A percentile compares a stretch with the other conserved stretches of the same genome.
These are phyloP conservation scores for Piper longum DNA, from an alignment of 164 flowering plant genomes.

Conservation along the genomic window DNA sequence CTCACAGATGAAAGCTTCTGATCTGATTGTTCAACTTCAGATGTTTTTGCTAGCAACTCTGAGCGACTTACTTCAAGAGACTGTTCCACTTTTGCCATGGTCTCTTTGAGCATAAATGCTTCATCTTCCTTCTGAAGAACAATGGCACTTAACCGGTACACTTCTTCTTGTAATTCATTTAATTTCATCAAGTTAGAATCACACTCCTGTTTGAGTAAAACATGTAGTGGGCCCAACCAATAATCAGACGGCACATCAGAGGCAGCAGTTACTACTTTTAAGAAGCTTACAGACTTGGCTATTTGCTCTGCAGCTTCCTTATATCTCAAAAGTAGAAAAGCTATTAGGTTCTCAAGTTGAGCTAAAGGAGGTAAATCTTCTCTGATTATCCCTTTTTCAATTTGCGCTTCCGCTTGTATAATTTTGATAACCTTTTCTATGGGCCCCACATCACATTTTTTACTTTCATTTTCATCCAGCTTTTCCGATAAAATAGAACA, in stretches of 20 bases:
- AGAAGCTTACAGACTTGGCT: constrained; percentile 8
- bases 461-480: constrained; percentile 3
- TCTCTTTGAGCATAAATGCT: constrained; percentile 36
- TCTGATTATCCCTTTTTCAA: constrained; percentile 19
- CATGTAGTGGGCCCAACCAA: constrained; percentile 2
- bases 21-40: constrained; percentile 84
- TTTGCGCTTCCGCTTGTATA: constrained; percentile 24
- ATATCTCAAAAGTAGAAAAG: constrained; percentile 42
- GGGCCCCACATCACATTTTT: constrained; percentile 5
- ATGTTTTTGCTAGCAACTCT: constrained; percentile 40
- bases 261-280: constrained; percentile 4
- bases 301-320: constrained; percentile 29
- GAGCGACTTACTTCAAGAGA: constrained; percentile 21
- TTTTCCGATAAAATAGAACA: constrained; percentile 14
- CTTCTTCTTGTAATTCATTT: constrained; percentile 32
- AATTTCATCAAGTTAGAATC: constrained; percentile 24
- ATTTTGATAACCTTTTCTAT: constrained; percentile 33
- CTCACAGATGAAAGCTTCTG: constrained; percentile 72
- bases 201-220: constrained; percentile 21
- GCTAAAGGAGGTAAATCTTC: constrained; percentile 20
- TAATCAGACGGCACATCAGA: constrained; percentile 2
- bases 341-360: constrained; percentile 33
- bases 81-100: constrained; percentile 35
- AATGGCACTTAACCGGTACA: constrained; percentile 27
- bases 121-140: constrained; percentile 42